Base-by-base conservation (phyloP, 2,329 filamentous ascomycete species). In the Claviceps sp. region DNA sequence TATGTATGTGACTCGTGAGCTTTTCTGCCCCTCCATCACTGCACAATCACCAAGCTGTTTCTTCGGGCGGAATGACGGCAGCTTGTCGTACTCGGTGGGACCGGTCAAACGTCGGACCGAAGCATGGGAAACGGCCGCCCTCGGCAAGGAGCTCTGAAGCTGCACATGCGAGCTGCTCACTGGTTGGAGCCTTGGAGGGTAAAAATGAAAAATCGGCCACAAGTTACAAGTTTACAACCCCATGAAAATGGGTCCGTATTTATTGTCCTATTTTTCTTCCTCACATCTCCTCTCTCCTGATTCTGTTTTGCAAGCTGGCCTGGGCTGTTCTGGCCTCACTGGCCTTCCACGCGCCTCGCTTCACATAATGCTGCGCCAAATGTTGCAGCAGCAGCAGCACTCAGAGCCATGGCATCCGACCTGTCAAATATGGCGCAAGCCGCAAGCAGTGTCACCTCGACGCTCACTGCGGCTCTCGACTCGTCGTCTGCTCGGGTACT, bases 381-480 rank as follows among this genome's bases (percentile, higher is more conserved):
- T 57, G 7, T 42, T 57, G 59, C 55, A 61, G 57, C 59, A 63
- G 52, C 56, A 62, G 57, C 59, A 63, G 52, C 56, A 62, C 55
- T 57, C 59, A 57, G 63, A 63, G 63, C 59, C 65, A 71, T 70
- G 69, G 67, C 67, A 63, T 69, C 67, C 61, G 67, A 68, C 59
- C 50, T 67, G 60, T 68, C 67, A 61, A 67, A 60, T 61, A 67
- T 62, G 60, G 61, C 63, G 50, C 60, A 62, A 46, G 59, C 64
- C 61, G 64, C 66, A 47, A 59, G 57, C 58, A 58, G 58, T 57
- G 58, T 66, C 59, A 58, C 67, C 49, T 58, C 62, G 54, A 66
- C 60, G 60, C 56, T 69, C 58, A 56, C 63, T 48, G 52, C 57
- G 48, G 60, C 62, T 50, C 60, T 68, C 53, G 65, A 62, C 48